Conservation (phyloP, 164 flowering plant genomes). For the Brasenia schreberi region DNA sequence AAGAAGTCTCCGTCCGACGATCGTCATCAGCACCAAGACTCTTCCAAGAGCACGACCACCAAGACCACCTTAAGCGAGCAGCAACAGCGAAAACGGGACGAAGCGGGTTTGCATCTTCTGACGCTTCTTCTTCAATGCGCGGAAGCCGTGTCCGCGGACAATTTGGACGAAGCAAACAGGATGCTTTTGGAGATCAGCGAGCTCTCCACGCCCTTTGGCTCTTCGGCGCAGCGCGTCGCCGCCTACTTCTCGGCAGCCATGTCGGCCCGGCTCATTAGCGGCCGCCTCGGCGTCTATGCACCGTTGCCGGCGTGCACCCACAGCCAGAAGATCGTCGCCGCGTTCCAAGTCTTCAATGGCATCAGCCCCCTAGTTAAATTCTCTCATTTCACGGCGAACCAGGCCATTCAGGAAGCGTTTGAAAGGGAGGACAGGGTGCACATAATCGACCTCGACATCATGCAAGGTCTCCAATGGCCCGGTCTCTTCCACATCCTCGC, state of each 20-base stretch:
- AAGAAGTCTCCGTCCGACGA: neutral
- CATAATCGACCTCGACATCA: conserved; percentile 90
- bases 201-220: conserved; percentile 83
- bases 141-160: conserved; percentile 77
- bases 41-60: neutral
- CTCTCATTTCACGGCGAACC: conserved; percentile 96
- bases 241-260: conserved; percentile 98
- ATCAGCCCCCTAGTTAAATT: conserved; percentile 93
- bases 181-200: conserved; percentile 78
- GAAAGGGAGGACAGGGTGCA: conserved; percentile 93
- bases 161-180: conserved; percentile 64
- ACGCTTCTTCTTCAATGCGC: conserved; percentile 90
- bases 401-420: conserved; percentile 91
- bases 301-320: conserved; percentile 35
- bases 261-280: conserved; percentile 71
- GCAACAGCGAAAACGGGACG: conserved; percentile 55
- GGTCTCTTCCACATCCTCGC: conserved; percentile 90
- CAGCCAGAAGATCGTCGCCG: conserved; percentile 61
- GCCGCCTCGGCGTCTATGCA: conserved; percentile 63
- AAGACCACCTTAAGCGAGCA: conserved; percentile 14
- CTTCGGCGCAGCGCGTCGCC: conserved; percentile 91
- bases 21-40: neutral
- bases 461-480: conserved; percentile 99
- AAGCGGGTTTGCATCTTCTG: conserved; percentile 80
- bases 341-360: conserved; percentile 96